Conservation (phyloP, 1,139 yeast species). For the Yamadazyma trypodendri region DNA sequence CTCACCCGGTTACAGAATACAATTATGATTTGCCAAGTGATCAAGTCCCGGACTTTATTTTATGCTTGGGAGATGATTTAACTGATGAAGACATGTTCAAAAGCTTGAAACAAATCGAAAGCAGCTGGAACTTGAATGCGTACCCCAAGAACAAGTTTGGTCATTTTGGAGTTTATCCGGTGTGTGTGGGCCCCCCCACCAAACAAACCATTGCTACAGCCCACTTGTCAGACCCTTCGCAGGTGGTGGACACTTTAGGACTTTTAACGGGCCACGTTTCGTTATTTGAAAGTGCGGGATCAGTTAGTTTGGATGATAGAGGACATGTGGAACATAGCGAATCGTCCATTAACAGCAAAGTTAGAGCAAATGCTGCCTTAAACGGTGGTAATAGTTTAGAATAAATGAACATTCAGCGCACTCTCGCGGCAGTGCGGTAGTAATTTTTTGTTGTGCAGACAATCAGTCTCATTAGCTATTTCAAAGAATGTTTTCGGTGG, state of each 20-base stretch:
- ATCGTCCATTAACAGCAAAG: conserved; percentile 42
- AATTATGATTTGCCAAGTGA: conserved; percentile 36
- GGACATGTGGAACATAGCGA: conserved; percentile 59
- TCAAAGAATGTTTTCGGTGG: conserved; percentile 16
- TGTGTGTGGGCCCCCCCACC: conserved; percentile 93
- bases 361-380: conserved; percentile 29
- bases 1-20: conserved; percentile 24
- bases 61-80: conserved; percentile 92
- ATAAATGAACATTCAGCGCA: neutral
- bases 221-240: conserved; percentile 82
- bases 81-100: conserved; percentile 98
- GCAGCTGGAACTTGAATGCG: conserved; percentile 38
- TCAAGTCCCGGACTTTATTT: conserved; percentile 73
- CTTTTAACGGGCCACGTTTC: conserved; percentile 74
- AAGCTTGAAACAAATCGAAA: conserved; percentile 63
- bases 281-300: conserved; percentile 72
- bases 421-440: neutral
- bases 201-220: conserved; percentile 86
- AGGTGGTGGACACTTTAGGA: conserved; percentile 84
- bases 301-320: conserved; percentile 70
- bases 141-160: conserved; percentile 46
- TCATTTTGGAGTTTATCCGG: conserved; percentile 73
- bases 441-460: neutral
- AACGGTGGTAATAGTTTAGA: neutral
- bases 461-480: no score